These are phyloP conservation scores for Auriscalpium vulgare DNA, from an alignment of 768 basidiomycete genomes.

Conservation along the genomic window DNA sequence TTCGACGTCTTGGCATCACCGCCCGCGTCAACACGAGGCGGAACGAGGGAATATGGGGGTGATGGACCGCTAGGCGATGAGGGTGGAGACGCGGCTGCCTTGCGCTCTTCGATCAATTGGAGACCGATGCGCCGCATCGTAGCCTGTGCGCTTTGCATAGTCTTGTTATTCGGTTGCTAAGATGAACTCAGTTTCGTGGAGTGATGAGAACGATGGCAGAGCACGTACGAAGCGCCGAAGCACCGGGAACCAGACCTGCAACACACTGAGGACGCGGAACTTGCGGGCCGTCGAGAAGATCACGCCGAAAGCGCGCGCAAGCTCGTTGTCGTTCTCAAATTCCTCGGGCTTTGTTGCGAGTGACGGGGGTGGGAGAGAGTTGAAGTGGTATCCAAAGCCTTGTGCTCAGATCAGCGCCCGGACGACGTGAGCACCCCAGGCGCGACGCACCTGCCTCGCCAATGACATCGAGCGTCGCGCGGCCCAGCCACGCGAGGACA, in stretches of 20 bases:
- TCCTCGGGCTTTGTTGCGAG: constrained; percentile 26
- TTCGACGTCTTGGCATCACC: neutral
- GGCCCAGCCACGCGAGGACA: constrained; percentile 55
- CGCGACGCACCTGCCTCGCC: constrained; percentile 49
- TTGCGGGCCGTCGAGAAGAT: constrained; percentile 47
- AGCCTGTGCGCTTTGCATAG: constrained; percentile 2
- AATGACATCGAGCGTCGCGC: constrained; percentile 69
- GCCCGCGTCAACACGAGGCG: neutral
- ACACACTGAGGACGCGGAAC: constrained; percentile 43
- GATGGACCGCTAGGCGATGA: no score
- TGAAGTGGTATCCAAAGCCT: constrained; percentile 52
- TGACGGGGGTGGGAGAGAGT: constrained; percentile 33
- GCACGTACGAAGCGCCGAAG: constrained; percentile 44
- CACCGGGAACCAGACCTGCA: constrained; percentile 52
- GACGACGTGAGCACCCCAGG: neutral
- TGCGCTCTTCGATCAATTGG: constrained; percentile 12
- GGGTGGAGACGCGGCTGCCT: neutral
- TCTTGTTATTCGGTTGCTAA: constrained; percentile 6
- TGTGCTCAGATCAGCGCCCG: constrained; percentile 3
- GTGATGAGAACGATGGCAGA: constrained; percentile 21
- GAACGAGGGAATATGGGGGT: no score
- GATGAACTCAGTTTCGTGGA: neutral
- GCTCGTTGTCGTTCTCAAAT: constrained; percentile 36
- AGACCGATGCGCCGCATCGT: constrained; percentile 12
- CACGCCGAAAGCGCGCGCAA: constrained; percentile 45